Conservation (phyloP, 352 stramenopile genomes). For the Phytophthora ohioensis region DNA sequence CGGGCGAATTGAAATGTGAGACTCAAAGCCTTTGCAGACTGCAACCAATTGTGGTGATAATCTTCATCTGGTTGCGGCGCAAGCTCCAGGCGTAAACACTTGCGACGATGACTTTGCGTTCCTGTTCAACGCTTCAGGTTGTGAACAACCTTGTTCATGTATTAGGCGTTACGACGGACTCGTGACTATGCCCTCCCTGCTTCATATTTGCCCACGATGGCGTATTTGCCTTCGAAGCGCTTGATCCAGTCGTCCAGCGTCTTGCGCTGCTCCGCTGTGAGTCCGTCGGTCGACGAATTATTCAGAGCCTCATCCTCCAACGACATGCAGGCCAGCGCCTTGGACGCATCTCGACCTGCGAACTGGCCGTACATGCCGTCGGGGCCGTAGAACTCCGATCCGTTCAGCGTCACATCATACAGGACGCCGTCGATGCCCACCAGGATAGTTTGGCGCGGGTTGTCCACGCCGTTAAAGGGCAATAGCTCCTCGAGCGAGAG, state of each 20-base stretch:
- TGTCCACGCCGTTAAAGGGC: conserved; percentile 72
- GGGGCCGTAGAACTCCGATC: conserved; percentile 91
- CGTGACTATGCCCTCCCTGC: conserved; percentile 16
- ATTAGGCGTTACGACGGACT: conserved; percentile 5
- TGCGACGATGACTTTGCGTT: conserved; percentile 8
- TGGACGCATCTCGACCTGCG: conserved; percentile 93
- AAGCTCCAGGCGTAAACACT: conserved; percentile 16
- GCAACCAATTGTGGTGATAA: conserved; percentile 1
- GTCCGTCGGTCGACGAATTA: conserved; percentile 78
- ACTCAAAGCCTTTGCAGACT: neutral
- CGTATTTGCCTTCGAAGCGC: conserved; percentile 95
- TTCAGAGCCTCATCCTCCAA: conserved; percentile 92
- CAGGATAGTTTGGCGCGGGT: conserved; percentile 84
- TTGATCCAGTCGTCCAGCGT: conserved; percentile 94
- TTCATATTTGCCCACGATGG: conserved; percentile 78
- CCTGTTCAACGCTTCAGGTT: conserved; percentile 18
- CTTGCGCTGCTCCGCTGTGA: conserved; percentile 87
- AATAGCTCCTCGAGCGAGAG: conserved; percentile 76
- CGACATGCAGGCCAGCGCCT: conserved; percentile 95
- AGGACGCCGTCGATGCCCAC: conserved; percentile 90
- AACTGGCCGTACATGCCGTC: conserved; percentile 94
- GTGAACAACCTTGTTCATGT: conserved; percentile 1
- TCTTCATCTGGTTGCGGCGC: conserved; percentile 4
- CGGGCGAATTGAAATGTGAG: conserved; percentile 27
- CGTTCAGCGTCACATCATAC: conserved; percentile 94